Percentiles rank a stretch among this genome's conserved stretches.
Conservation (phyloP, 352 stramenopile genomes). For the Phytophthora idaei region DNA sequence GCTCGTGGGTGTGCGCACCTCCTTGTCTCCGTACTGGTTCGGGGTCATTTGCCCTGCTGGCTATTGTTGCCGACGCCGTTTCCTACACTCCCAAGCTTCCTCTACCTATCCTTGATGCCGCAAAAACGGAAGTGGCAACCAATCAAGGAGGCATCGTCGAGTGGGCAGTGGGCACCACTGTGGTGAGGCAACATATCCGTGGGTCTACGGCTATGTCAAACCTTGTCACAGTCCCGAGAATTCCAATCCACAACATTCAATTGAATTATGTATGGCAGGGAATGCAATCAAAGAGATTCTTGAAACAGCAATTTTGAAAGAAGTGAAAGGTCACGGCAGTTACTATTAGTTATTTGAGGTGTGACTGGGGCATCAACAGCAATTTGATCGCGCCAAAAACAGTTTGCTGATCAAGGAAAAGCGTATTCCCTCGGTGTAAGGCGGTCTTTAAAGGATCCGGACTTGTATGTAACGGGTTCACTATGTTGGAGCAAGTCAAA, state of each 20-base stretch:
- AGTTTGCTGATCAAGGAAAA: slow-evolving; percentile 17
- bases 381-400: slow-evolving; percentile 4
- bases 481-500: neutral
- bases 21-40: slow-evolving; percentile 26
- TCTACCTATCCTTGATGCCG: no score
- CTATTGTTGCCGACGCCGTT: no score
- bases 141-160: slow-evolving; percentile 5
- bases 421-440: slow-evolving; percentile 3
- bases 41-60: no score
- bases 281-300: neutral
- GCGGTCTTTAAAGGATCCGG: neutral
- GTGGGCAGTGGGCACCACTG: neutral
- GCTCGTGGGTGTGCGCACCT: slow-evolving; percentile 24
- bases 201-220: slow-evolving; percentile 12
- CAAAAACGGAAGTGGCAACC: slow-evolving; percentile 21
- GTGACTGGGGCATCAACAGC: neutral
- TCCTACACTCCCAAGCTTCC: no score
- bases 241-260: neutral
- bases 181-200: slow-evolving; percentile 13
- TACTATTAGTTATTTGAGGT: slow-evolving; percentile 13
- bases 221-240: slow-evolving; percentile 13
- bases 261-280: neutral
- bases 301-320: neutral
- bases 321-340: neutral
- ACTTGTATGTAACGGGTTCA: slow-evolving; percentile 20